Evolutionary conservation across 768 basidiomycete species (phyloP), one percentile per base, ranked within the genome.

Genomic region (Boletus reticulatus): DNA sequence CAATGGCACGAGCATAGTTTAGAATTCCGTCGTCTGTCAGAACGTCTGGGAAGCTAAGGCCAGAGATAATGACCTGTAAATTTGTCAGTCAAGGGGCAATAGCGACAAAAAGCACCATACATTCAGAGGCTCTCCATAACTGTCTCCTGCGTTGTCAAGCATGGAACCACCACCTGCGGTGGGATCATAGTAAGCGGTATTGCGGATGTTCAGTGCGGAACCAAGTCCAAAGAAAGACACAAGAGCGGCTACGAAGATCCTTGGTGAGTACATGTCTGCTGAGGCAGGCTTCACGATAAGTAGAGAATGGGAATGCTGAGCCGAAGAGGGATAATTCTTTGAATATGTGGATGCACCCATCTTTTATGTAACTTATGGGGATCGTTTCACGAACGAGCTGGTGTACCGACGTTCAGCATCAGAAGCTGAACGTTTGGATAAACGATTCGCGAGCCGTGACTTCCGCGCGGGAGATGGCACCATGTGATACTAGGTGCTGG

Each of bases 1-100:
- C 84, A 55, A 87, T 78, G 4, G 84, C 77, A 20, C 65, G 73
- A 1, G 83, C 84, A 63, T 76, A 88, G 61, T 84, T 85, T 32
- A 82, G 37, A 50, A 86, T 67, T 1, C 86, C 85, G 36, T 67
- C 58, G 53, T 82, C 75, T 1, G 79, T 84, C 49, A 87, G 78
- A 22, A 87, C 82, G 2, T 46, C 73, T 3, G 82, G 67, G 6
- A 83, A 84, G 57, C 84, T 87, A 42, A 80, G 65, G 1, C 80
- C 85, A 6, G 87, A 88, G 52, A 88, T 78, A 56, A 89, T 85
- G 39, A 88, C 75, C 78, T 79, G 43, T 22, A 3, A 4, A 19
- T 24, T 13, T 10, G 32, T 53, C 16, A 43, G 20, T 34, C 43
- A 17, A 31, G 0, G 20, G 46, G 47, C 20, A 38, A 34, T n/a